Conservation (phyloP, 2,329 filamentous ascomycete genomes). For the Blumeria graminis region DNA sequence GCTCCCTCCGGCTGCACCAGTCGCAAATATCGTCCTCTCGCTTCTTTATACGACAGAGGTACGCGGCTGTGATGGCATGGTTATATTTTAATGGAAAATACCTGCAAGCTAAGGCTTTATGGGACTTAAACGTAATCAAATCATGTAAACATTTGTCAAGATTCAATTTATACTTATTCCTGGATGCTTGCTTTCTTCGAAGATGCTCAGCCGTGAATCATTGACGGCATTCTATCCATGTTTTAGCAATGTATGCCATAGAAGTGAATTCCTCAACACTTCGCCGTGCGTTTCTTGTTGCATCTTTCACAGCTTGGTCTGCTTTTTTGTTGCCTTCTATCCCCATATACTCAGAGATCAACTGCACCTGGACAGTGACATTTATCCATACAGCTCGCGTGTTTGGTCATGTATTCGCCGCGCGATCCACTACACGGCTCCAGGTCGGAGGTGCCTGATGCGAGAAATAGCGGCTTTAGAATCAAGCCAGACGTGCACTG, state of each 20-base stretch:
- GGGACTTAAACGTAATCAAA: background rate
- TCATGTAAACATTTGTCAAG: background rate
- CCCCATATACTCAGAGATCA: background rate
- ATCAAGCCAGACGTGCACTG: background rate
- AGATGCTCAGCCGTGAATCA: background rate
- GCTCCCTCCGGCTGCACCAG: background rate
- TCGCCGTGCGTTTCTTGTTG: background rate
- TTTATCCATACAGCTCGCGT: background rate
- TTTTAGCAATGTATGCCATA: background rate
- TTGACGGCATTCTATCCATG: background rate
- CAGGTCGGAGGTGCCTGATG: background rate
- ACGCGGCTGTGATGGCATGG: background rate
- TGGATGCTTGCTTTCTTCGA: background rate
- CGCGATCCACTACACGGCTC: background rate
- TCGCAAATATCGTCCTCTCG: background rate
- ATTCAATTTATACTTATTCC: background rate
- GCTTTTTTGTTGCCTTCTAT: background rate
- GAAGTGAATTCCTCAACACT: background rate
- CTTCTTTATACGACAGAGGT: background rate
- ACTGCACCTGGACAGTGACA: background rate
- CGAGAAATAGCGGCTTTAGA: background rate
- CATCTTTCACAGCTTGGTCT: background rate
- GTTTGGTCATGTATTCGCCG: background rate
- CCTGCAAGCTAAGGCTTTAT: background rate
- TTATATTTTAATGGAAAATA: background rate